Conservation (phyloP, 768 basidiomycete species). For the Boletus vermiculosoides region DNA sequence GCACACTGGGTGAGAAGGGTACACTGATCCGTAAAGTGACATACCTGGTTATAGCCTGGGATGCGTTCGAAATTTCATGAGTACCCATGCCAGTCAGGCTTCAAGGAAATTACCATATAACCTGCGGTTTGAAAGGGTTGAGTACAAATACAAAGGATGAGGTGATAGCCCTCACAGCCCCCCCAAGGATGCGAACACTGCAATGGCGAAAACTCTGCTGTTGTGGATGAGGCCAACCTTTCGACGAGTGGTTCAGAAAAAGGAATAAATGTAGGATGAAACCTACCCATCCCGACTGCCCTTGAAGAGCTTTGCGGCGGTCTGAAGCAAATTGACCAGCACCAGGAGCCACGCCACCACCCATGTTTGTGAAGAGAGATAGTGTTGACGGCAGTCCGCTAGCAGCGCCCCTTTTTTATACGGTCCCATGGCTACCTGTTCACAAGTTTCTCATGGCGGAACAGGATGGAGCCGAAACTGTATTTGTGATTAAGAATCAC, state of each 20-base stretch:
- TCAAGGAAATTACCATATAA: constrained; percentile 52
- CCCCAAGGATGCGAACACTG: constrained; percentile 77
- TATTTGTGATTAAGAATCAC: neutral
- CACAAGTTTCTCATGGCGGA: constrained; percentile 2
- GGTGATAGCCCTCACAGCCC: constrained; percentile 52
- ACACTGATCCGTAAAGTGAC: constrained; percentile 4
- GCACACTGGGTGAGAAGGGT: neutral
- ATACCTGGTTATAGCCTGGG: constrained; percentile 64
- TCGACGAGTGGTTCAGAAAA: neutral
- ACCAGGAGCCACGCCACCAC: constrained; percentile 39
- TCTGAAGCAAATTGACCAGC: constrained; percentile 35
- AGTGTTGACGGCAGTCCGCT: no score
- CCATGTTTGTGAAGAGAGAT: constrained; percentile 35
- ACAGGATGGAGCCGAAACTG: neutral
- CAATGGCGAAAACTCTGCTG: constrained; percentile 59
- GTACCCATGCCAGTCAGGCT: neutral
- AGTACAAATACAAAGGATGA: neutral
- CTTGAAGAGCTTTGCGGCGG: constrained; percentile 55
- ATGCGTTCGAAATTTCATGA: constrained; percentile 2
- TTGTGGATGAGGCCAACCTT: constrained; percentile 66
- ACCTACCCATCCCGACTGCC: constrained; percentile 66
- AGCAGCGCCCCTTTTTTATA: neutral
- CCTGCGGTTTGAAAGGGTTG: constrained; percentile 34
- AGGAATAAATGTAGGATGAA: neutral
- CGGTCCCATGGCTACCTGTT: neutral